Percentiles rank a stretch among this genome's conserved stretches.
These are phyloP conservation scores for Iberis pinnata DNA, from an alignment of 345 rosid genomes.

Conservation along the genomic window DNA sequence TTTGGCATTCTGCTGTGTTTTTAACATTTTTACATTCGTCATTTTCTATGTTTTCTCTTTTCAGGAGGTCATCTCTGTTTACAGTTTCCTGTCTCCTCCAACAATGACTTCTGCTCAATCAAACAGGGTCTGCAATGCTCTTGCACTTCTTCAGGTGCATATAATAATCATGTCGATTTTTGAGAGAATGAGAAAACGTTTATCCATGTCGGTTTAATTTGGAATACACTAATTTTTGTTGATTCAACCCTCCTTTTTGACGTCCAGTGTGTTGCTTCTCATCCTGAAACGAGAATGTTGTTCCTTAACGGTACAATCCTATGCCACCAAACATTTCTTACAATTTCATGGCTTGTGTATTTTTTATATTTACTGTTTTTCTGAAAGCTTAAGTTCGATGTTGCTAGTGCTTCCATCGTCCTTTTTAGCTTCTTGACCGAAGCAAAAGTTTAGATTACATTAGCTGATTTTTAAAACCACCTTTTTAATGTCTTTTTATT, in stretches of 20 bases:
- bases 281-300: slow-evolving; percentile 37
- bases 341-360: slow-evolving; percentile 4
- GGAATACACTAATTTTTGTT: slow-evolving; percentile 1
- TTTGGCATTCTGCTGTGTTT: too few species aligned
- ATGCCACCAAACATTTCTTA: slow-evolving; percentile 2
- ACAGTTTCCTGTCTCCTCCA: slow-evolving; percentile 27
- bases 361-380: not conserved
- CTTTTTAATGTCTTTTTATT: slow-evolving; percentile 5
- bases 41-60: slow-evolving; percentile 2
- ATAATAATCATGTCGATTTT: not conserved
- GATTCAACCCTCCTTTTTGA: not conserved
- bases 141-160: slow-evolving; percentile 50
- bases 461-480: slow-evolving; percentile 2
- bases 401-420: too few species aligned
- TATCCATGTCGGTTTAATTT: slow-evolving; percentile 3
- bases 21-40: too few species aligned
- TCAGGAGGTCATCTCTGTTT: slow-evolving; percentile 46
- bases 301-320: slow-evolving; percentile 43
- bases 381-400: slow-evolving; percentile 4
- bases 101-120: slow-evolving; percentile 23
- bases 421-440: not conserved
- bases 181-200: too few species aligned
- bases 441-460: not conserved
- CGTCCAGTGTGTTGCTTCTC: slow-evolving; percentile 51
- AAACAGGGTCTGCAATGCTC: slow-evolving; percentile 40